phyloP scores from a whole-genome alignment of 129 eudicot species.

The Chrysanthemum seticuspe region DNA sequence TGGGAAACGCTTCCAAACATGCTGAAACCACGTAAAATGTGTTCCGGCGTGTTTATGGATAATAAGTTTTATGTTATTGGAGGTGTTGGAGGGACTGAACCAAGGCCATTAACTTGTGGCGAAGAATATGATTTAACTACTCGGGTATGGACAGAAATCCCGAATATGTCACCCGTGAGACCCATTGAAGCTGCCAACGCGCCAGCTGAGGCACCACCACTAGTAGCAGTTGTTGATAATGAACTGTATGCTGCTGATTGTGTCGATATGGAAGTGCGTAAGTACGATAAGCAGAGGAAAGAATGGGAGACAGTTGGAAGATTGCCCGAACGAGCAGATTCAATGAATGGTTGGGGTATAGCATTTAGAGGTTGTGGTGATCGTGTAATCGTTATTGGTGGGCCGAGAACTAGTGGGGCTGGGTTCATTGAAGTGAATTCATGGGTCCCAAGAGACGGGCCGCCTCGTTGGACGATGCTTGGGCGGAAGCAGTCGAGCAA shows the following conservation, averaged over 20 bases:
- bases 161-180: constrained; percentile 69
- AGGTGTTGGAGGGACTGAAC: constrained; percentile 60
- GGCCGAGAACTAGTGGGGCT: constrained; percentile 60
- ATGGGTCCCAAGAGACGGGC: constrained; percentile 76
- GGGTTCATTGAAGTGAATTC: constrained; percentile 72
- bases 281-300: constrained; percentile 48
- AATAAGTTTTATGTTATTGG: constrained; percentile 79
- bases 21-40: constrained; percentile 69
- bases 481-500: constrained; percentile 59
- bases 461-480: constrained; percentile 68
- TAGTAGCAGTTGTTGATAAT: constrained; percentile 82
- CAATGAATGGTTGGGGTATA: constrained; percentile 87
- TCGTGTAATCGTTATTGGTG: constrained; percentile 77
- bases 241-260: constrained; percentile 81
- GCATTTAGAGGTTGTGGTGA: constrained; percentile 91
- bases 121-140: constrained; percentile 68
- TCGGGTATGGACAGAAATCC: constrained; percentile 66
- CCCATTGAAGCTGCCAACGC: constrained; percentile 33
- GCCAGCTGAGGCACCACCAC: constrained; percentile 72
- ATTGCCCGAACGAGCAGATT: constrained; percentile 71
- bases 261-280: constrained; percentile 74
- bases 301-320: constrained; percentile 68
- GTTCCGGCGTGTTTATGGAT: constrained; percentile 89
- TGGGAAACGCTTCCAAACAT: constrained; percentile 68
- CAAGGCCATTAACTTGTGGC: constrained; percentile 63